These are phyloP conservation scores for Ogataea angusta DNA, from an alignment of 805 yeast species.

Conservation along the genomic window DNA sequence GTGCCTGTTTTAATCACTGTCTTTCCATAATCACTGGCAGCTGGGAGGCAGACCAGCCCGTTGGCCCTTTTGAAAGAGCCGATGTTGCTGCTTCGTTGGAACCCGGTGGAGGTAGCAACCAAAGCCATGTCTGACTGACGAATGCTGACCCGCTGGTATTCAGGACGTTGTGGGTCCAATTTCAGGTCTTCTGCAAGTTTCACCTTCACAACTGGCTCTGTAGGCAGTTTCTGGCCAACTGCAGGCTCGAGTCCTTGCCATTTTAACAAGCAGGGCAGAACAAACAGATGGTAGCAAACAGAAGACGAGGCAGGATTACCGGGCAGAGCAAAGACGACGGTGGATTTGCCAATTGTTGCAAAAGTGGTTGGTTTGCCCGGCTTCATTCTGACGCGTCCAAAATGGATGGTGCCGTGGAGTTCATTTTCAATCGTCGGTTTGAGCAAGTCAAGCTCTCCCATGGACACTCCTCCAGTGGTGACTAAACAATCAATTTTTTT, in stretches of 20 bases:
- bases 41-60: conserved; percentile 43
- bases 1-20: conserved; percentile 20
- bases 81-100: conserved; percentile 49
- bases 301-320: conserved; percentile 57
- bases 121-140: conserved; percentile 29
- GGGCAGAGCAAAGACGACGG: conserved; percentile 47
- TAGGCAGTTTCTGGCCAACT: conserved; percentile 19
- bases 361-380: conserved; percentile 60
- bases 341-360: conserved; percentile 41
- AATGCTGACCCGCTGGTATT: conserved; percentile 45
- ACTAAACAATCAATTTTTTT: conserved; percentile 40
- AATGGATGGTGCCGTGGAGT: conserved; percentile 44
- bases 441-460: conserved; percentile 53
- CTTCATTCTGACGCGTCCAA: conserved; percentile 57
- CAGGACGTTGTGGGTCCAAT: conserved; percentile 47
- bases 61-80: conserved; percentile 47
- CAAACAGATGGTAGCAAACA: conserved; percentile 47
- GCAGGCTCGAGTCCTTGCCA: conserved; percentile 31
- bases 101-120: conserved; percentile 44
- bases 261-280: conserved; percentile 41
- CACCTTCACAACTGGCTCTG: conserved; percentile 36
- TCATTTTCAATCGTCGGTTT: conserved; percentile 45
- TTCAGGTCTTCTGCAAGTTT: conserved; percentile 29
- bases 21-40: conserved; percentile 21
- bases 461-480: conserved; percentile 58